phyloP scores from a whole-genome alignment of 352 stramenopile genomes.

The Phytophthora pisi region DNA sequence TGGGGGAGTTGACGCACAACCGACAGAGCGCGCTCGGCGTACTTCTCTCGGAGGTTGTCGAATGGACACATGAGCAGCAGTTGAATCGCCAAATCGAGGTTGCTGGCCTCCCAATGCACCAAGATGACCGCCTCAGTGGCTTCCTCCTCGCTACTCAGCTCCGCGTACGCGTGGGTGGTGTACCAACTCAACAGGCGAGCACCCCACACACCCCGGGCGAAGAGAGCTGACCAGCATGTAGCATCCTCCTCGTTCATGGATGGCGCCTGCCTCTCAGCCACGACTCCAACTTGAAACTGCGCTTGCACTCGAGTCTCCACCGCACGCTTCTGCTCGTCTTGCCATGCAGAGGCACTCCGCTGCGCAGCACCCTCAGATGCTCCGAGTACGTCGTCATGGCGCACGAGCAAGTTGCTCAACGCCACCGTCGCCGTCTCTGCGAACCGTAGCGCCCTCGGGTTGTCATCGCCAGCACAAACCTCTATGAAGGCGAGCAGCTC shows the following conservation, averaged over 20 bases:
- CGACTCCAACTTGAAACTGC: slow-evolving; percentile 38
- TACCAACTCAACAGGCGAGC: slow-evolving; percentile 61
- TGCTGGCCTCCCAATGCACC: slow-evolving; percentile 39
- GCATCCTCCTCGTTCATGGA: neutral
- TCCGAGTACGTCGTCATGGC: slow-evolving; percentile 18
- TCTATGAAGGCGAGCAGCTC: slow-evolving; percentile 42
- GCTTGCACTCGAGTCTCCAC: slow-evolving; percentile 38
- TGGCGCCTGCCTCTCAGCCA: slow-evolving; percentile 1
- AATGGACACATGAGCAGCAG: slow-evolving; percentile 72
- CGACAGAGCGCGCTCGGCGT: slow-evolving; percentile 39
- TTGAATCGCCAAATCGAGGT: slow-evolving; percentile 44
- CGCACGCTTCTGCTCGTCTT: slow-evolving; percentile 43
- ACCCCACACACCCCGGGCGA: slow-evolving; percentile 56
- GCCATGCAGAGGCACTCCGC: slow-evolving; percentile 36
- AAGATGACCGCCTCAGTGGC: slow-evolving; percentile 46
- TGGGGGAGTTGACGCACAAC: slow-evolving; percentile 17
- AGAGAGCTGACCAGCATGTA: slow-evolving; percentile 50
- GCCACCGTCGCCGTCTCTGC: slow-evolving; percentile 40
- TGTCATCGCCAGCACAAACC: slow-evolving; percentile 5
- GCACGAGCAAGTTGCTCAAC: slow-evolving; percentile 48
- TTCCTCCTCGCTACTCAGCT: slow-evolving; percentile 32
- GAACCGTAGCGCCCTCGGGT: slow-evolving; percentile 20
- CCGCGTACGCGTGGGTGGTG: slow-evolving; percentile 46
- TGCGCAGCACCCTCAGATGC: neutral
- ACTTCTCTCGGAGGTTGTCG: slow-evolving; percentile 44